Conservation (phyloP, 164 flowering plant species). For the Cinnamomum chago region DNA sequence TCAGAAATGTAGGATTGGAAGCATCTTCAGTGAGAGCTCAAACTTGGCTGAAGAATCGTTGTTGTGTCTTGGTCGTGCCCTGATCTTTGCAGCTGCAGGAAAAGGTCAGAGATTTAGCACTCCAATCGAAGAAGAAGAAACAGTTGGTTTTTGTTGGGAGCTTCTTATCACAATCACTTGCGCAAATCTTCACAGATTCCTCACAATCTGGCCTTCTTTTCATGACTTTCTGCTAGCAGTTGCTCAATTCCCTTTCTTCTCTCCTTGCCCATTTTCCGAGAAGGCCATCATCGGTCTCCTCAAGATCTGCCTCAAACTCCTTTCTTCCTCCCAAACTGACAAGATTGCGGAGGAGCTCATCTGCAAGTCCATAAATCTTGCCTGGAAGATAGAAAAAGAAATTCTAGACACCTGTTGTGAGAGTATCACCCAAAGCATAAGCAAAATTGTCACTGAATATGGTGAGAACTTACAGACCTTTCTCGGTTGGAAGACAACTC, state of each 20-base stretch:
- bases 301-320: slow-evolving; percentile 50
- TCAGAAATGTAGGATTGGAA: slow-evolving; percentile 71
- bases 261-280: slow-evolving; percentile 80
- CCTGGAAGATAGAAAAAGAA: slow-evolving; percentile 84
- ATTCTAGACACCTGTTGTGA: slow-evolving; percentile 66
- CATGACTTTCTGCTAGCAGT: slow-evolving; percentile 60
- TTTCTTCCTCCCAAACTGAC: slow-evolving; percentile 37
- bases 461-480: slow-evolving; percentile 58
- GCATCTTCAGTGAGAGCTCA: slow-evolving; percentile 55
- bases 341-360: slow-evolving; percentile 60
- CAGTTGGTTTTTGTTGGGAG: slow-evolving; percentile 85
- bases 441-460: slow-evolving; percentile 52
- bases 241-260: slow-evolving; percentile 73
- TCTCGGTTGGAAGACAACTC: slow-evolving; percentile 70
- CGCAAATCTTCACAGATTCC: slow-evolving; percentile 51
- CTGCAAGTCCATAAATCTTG: slow-evolving; percentile 73
- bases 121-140: slow-evolving; percentile 83
- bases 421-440: slow-evolving; percentile 38
- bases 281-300: slow-evolving; percentile 59
- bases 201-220: slow-evolving; percentile 66
- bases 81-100: slow-evolving; percentile 86
- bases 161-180: slow-evolving; percentile 38
- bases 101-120: slow-evolving; percentile 93
- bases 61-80: slow-evolving; percentile 65
- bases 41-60: slow-evolving; percentile 53